Evolutionary conservation across 139 green algal genomes (phyloP).

Genomic region (Chlamydomonas eustigma): DNA sequence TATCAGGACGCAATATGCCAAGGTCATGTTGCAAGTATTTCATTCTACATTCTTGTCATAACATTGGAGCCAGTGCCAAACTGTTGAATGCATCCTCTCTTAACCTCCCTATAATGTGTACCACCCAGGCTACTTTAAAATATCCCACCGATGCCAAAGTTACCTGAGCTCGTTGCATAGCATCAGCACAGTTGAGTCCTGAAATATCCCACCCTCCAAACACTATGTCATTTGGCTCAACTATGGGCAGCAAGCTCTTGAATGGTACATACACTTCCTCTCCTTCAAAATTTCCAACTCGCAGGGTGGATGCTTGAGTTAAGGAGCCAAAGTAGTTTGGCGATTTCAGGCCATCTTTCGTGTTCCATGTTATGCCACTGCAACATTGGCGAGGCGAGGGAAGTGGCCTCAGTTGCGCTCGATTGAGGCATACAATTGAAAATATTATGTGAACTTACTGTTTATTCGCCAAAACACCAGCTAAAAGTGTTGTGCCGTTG

Average conservation of each 20-base stretch:
- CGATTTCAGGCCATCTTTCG: constrained; percentile 91
- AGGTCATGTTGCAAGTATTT: too few relatives aligned
- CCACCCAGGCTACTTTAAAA: not conserved
- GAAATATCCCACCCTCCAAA: constrained; percentile 98
- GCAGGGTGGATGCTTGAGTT: constrained; percentile 91
- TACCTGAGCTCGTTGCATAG: constrained; percentile 84
- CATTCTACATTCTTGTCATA: too few relatives aligned
- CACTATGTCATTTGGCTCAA: constrained; percentile 94
- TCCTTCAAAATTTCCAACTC: constrained; percentile 90
- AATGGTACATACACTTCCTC: constrained; percentile 94
- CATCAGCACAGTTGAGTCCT: constrained; percentile 86
- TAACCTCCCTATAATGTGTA: too few relatives aligned
- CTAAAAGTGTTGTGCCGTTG: constrained; percentile 96
- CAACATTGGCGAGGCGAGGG: not conserved
- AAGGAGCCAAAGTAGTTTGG: constrained; percentile 98
- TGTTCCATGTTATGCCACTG: constrained; percentile 97
- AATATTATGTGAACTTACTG: too few relatives aligned
- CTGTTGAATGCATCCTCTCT: too few relatives aligned
- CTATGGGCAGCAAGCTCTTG: constrained; percentile 85
- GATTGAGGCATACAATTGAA: too few relatives aligned
- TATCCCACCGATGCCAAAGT: not conserved
- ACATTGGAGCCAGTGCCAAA: too few relatives aligned
- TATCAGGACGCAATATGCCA: too few relatives aligned
- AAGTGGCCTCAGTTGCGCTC: not conserved
- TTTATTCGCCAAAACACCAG: constrained; percentile 95